phyloP scores from a whole-genome alignment of 805 yeast species.

The Pichia cephalocereana region DNA sequence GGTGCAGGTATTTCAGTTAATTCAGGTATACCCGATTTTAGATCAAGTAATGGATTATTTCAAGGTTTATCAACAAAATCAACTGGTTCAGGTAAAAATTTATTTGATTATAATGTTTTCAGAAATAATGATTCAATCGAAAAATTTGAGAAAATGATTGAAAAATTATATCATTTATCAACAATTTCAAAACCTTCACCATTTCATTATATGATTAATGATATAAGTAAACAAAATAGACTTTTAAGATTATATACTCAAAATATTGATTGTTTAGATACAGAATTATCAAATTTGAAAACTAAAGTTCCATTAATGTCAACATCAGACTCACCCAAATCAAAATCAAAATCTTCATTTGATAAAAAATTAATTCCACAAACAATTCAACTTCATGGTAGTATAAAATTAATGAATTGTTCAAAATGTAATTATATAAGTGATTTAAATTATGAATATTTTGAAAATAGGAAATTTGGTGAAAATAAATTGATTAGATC shows the following conservation, averaged over 20 bases:
- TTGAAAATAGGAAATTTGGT: conserved; percentile 21
- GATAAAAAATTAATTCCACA: conserved; percentile 31
- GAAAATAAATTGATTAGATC: conserved; percentile 32
- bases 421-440: conserved; percentile 61
- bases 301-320: conserved; percentile 40
- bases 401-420: conserved; percentile 63
- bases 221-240: conserved; percentile 52
- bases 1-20: conserved; percentile 92
- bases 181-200: conserved; percentile 55
- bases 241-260: conserved; percentile 75
- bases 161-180: conserved; percentile 48
- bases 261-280: conserved; percentile 77
- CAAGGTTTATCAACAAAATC: conserved; percentile 36
- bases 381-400: conserved; percentile 80
- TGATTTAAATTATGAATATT: conserved; percentile 42
- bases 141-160: conserved; percentile 68
- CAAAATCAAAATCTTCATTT: background rate
- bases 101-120: conserved; percentile 76
- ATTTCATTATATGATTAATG: conserved; percentile 59
- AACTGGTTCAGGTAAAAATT: conserved; percentile 40
- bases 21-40: conserved; percentile 74
- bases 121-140: conserved; percentile 49
- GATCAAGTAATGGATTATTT: conserved; percentile 74
- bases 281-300: conserved; percentile 39
- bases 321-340: too few relatives aligned